Conservation (phyloP, 306 rosid genomes). For the Medicago lupulina region DNA sequence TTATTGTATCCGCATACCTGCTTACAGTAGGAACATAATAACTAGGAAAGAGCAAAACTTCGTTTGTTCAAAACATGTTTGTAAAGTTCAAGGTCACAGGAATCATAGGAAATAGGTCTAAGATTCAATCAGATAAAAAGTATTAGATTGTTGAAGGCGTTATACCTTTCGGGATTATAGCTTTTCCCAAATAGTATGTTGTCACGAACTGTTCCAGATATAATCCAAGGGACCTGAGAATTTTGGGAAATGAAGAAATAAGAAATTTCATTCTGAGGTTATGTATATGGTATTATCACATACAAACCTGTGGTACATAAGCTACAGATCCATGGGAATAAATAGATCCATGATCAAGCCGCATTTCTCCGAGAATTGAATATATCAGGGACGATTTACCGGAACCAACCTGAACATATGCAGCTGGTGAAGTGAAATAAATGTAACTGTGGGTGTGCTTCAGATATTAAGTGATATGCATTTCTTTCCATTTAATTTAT, state of each 20-base stretch:
- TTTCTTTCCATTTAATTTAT: slow-evolving; percentile 34
- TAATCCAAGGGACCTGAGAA: slow-evolving; percentile 91
- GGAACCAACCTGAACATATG: slow-evolving; percentile 88
- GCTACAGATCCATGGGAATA: slow-evolving; percentile 67
- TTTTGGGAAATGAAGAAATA: slow-evolving; percentile 33
- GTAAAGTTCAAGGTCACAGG: slow-evolving; percentile 12
- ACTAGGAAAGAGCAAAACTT: slow-evolving; percentile 23
- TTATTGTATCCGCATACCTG: slow-evolving; percentile 78
- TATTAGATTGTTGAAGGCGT: slow-evolving; percentile 22
- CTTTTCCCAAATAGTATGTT: slow-evolving; percentile 83
- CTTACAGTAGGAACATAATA: slow-evolving; percentile 40
- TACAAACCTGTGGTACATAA: slow-evolving; percentile 91
- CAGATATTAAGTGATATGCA: slow-evolving; percentile 23
- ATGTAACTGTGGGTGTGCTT: slow-evolving; percentile 6
- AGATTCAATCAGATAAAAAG: slow-evolving; percentile 29
- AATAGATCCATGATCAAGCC: slow-evolving; percentile 67
- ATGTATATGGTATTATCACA: slow-evolving; percentile 24
- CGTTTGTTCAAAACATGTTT: slow-evolving; percentile 23
- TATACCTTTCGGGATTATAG: slow-evolving; percentile 74
- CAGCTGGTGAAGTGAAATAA: slow-evolving; percentile 40
- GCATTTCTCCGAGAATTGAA: slow-evolving; percentile 84
- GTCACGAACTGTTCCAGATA: slow-evolving; percentile 91
- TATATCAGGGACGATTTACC: slow-evolving; percentile 87
- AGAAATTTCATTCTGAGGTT: slow-evolving; percentile 38
- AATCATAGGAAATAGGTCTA: slow-evolving; percentile 24